Percentiles rank a stretch among this genome's conserved stretches.
phyloP scores from a whole-genome alignment of 73 alveolate species.

The Tetrahymena malaccensis region DNA sequence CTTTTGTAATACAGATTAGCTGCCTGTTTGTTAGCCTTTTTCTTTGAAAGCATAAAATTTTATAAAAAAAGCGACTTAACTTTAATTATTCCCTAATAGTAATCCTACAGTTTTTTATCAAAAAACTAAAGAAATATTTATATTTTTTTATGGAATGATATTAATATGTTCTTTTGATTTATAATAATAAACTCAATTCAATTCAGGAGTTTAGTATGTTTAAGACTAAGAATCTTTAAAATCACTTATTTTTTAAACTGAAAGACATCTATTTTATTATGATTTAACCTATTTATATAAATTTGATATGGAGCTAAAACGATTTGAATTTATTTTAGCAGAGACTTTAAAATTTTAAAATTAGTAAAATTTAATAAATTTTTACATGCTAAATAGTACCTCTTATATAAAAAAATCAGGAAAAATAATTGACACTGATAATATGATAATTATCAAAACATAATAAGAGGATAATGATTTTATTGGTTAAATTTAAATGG shows the following conservation, averaged over 20 bases:
- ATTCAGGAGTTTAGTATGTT: neutral
- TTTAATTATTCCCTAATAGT: neutral
- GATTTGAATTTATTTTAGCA: neutral
- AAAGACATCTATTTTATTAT: too few species aligned
- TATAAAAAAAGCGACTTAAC: neutral
- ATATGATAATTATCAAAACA: neutral
- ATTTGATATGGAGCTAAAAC: neutral
- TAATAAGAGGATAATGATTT: neutral
- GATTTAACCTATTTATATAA: neutral
- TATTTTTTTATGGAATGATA: neutral
- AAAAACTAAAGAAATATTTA: neutral
- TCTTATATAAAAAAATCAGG: neutral
- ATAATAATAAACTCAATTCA: too few species aligned
- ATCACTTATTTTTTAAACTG: neutral
- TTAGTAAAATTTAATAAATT: too few species aligned
- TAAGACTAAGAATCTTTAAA: too few species aligned
- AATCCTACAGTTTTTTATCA: neutral
- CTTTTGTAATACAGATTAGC: neutral
- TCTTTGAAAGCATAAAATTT: neutral
- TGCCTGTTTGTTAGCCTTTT: neutral
- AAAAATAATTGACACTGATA: neutral
- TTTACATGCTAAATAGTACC: neutral
- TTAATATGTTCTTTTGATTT: neutral
- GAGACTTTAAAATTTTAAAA: neutral
- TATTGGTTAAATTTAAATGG: neutral